Evolutionary conservation across 768 basidiomycete genomes (phyloP), one percentile per base, ranked within the genome.

Genomic region (Leccinum disarticulatum): DNA sequence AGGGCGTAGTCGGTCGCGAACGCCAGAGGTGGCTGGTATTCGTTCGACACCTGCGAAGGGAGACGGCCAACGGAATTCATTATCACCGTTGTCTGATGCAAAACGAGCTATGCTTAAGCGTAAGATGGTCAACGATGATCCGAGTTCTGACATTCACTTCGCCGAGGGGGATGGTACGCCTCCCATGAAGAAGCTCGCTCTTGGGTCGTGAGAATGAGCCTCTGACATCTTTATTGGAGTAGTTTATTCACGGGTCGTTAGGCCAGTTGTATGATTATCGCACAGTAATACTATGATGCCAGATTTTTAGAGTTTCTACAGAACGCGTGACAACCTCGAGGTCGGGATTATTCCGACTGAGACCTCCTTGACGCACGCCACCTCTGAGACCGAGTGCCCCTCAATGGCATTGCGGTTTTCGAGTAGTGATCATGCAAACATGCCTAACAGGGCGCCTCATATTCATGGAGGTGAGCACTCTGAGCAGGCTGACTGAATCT

Each of bases 1-100:
- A 11, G 69, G 68, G 67, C 79, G 83, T 60, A 92, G 90, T 77
- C 87, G 91, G 62, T 87, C 88, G 66, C 81, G 81, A 67, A 93
- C 91, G 19, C 91, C 91, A 71, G 91, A 93, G 71, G 77, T 73
- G 38, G 52, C 65, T 61, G 65, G 70, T 53, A 58, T 66, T 27
- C 77, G 77, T 55, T 65, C 66, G 38, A 77, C 80, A 43, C 76
- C 80, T 62, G 78, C 77, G 22, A 75, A 68, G 60, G 59, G 66
- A 43, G 59, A 55, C 58, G 60, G 65, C 54, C 73, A 55, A 68
- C 70, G 64, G 57, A 77, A 41, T 49, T 79, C 81, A 50, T 66
- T 72, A 55, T 83, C 86, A 19, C 81, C 80, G 35, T 80, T 82
- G 38, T 80, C 83, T 64, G 81, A 82, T 51, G 74, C 81, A 63